Conservation (phyloP, 495 filamentous ascomycete genomes). For the Elaphomyces granulatus region DNA sequence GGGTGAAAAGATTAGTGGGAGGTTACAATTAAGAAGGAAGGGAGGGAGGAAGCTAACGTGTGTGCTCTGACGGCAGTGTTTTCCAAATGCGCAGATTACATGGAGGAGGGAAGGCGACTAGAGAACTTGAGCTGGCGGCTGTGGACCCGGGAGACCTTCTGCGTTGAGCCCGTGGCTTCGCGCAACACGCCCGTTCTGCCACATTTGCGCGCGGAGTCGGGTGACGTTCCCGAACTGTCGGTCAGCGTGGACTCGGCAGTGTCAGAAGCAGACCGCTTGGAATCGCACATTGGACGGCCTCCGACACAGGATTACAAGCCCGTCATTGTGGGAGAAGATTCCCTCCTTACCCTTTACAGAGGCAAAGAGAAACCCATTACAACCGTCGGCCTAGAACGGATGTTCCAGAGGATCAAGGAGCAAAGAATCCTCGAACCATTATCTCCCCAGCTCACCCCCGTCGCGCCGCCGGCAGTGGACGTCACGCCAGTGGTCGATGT, state of each 20-base stretch:
- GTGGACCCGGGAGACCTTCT: constrained; percentile 94
- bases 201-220: constrained; percentile 29
- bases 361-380: constrained; percentile 84
- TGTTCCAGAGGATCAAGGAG: constrained; percentile 79
- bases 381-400: constrained; percentile 71
- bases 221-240: constrained; percentile 74
- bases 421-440: constrained; percentile 51
- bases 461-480: constrained; percentile 40
- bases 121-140: constrained; percentile 95
- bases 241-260: constrained; percentile 73
- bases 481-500: constrained; percentile 24
- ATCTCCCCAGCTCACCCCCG: constrained; percentile 21
- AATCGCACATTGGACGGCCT: constrained; percentile 44
- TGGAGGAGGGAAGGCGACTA: constrained; percentile 81
- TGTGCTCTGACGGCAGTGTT: constrained; percentile 52
- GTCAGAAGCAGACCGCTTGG: constrained; percentile 59
- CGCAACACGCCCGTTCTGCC: constrained; percentile 29
- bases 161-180: constrained; percentile 58
- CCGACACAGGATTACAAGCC: constrained; percentile 29
- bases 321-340: constrained; percentile 35
- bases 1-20: not conserved
- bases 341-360: constrained; percentile 40
- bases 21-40: not conserved
- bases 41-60: not conserved
- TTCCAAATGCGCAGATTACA: constrained; percentile 83